Conservation (phyloP, 176 grass and related monocot species). For the Oryza australiensis region DNA sequence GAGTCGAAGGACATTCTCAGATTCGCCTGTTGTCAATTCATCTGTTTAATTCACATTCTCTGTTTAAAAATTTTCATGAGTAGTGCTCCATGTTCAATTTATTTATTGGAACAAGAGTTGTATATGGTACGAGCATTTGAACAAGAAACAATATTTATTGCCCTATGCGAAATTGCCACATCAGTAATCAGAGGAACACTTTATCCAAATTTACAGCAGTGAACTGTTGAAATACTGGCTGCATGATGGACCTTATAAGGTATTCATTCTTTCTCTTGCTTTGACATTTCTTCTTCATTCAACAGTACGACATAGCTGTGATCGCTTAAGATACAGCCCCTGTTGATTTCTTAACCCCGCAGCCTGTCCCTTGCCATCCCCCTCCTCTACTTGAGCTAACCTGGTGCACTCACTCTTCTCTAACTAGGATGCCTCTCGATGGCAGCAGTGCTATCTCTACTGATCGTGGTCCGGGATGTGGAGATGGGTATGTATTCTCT, state of each 20-base stretch:
- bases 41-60: constrained; percentile 1
- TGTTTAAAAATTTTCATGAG: background rate
- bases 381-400: too few species aligned
- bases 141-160: background rate
- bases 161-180: background rate
- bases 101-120: background rate
- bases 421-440: background rate
- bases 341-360: too few species aligned
- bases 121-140: background rate
- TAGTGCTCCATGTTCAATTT: background rate
- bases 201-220: background rate
- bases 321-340: background rate
- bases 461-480: background rate
- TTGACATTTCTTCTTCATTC: background rate
- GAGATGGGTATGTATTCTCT: background rate
- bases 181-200: background rate
- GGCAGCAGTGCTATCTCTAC: background rate
- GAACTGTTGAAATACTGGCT: background rate
- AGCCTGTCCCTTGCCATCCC: too few species aligned
- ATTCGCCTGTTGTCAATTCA: constrained; percentile 30
- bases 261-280: background rate
- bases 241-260: background rate
- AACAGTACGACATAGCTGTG: background rate
- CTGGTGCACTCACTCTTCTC: background rate
- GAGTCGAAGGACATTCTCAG: constrained; percentile 59